Evolutionary conservation across 1,139 yeast genomes (phyloP).

Genomic region (Petasospora fabianii): DNA sequence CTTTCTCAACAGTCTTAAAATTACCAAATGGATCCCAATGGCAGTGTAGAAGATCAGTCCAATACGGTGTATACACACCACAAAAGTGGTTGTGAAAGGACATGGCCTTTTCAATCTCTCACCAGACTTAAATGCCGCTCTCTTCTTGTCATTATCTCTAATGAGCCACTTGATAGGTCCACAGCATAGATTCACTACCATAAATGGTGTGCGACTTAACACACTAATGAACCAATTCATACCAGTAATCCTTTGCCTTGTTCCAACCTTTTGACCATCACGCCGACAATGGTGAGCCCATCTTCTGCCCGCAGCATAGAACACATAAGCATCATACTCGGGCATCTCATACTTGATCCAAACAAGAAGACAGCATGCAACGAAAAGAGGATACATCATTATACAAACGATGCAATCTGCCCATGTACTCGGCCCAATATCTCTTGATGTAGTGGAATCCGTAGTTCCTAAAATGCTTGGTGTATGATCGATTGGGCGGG

Average conservation of each 20-base stretch:
- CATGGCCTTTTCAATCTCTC: not conserved
- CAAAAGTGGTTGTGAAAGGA: not conserved
- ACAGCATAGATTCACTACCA: too few relatives aligned
- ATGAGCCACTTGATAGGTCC: not conserved
- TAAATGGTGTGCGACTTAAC: not conserved
- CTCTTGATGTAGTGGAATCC: not conserved
- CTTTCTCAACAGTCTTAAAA: too few relatives aligned
- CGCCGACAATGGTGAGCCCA: not conserved
- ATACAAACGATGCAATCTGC: not conserved
- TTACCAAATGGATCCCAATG: too few relatives aligned
- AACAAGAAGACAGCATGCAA: not conserved
- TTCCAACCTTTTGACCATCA: too few relatives aligned
- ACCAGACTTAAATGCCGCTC: not conserved
- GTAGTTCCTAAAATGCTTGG: not conserved
- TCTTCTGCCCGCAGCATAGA: not conserved
- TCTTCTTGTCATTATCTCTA: constrained; percentile 1
- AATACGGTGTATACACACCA: too few relatives aligned
- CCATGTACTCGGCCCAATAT: not conserved
- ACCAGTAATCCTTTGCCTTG: too few relatives aligned
- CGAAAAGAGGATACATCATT: not conserved
- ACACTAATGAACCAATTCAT: not conserved
- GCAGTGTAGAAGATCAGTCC: too few relatives aligned
- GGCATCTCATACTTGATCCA: constrained; percentile 1
- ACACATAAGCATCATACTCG: not conserved
- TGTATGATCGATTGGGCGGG: not conserved